A percentile compares a stretch with the other conserved stretches of the same genome.
Evolutionary conservation across 345 rosid species (phyloP).

Genomic region (Populus deltoides): DNA sequence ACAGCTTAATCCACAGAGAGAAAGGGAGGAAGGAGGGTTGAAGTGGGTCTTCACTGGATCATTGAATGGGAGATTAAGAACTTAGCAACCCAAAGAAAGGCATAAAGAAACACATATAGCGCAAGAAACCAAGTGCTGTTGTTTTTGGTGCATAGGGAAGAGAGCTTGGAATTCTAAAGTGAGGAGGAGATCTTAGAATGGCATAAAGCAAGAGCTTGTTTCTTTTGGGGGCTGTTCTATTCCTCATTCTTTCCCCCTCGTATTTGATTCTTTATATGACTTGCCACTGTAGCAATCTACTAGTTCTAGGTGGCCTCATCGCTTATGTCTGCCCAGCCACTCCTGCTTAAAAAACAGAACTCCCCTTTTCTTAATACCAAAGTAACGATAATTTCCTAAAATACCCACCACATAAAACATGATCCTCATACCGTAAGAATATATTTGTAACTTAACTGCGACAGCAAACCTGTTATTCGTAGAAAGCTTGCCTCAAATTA

Average conservation of each 20-base stretch:
- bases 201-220: slow-evolving; percentile 28
- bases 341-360: slow-evolving; percentile 8
- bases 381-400: slow-evolving; percentile 1
- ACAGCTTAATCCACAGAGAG: not conserved
- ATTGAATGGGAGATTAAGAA: slow-evolving; percentile 34
- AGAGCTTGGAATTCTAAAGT: slow-evolving; percentile 54
- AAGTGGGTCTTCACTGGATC: slow-evolving; percentile 31
- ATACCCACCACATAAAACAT: not conserved
- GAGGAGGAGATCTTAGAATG: slow-evolving; percentile 18
- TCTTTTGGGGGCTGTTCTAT: slow-evolving; percentile 25
- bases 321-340: slow-evolving; percentile 13
- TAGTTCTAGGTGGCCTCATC: slow-evolving; percentile 1
- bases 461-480: slow-evolving; percentile 15
- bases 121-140: slow-evolving; percentile 46
- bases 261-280: slow-evolving; percentile 19
- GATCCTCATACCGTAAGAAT: not conserved
- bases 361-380: slow-evolving; percentile 18
- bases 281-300: slow-evolving; percentile 18
- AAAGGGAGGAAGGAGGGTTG: slow-evolving; percentile 11
- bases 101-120: slow-evolving; percentile 46
- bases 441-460: not conserved
- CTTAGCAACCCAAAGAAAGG: slow-evolving; percentile 37
- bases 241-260: slow-evolving; percentile 5
- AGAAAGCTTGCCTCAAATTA: slow-evolving; percentile 24
- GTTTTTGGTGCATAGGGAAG: slow-evolving; percentile 39